Percentiles rank a stretch among this genome's conserved stretches.
Evolutionary conservation across 768 basidiomycete species (phyloP).

Genomic region (Amyloporia xantha): DNA sequence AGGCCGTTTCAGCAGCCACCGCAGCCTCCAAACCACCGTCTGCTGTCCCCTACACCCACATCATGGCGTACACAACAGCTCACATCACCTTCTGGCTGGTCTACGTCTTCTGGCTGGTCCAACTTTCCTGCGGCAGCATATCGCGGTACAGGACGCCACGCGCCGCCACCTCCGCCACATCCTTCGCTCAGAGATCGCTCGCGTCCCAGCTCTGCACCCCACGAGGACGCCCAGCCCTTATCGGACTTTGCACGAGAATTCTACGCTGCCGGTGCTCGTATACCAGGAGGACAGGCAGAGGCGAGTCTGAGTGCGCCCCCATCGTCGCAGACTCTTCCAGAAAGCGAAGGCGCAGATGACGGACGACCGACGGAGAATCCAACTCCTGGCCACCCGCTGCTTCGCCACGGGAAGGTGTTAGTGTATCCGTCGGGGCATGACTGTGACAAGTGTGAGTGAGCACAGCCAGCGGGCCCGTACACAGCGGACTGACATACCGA

Average conservation of each 20-base stretch:
- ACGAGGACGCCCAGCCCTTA: slow-evolving; percentile 13
- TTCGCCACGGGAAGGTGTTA: slow-evolving; percentile 53
- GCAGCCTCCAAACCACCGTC: slow-evolving; percentile 7
- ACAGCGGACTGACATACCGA: not conserved
- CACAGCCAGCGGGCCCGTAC: not conserved
- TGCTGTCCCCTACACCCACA: slow-evolving; percentile 5
- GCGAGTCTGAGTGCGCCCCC: slow-evolving; percentile 11
- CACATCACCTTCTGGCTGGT: slow-evolving; percentile 2
- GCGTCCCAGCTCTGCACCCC: slow-evolving; percentile 11
- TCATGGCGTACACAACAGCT: slow-evolving; percentile 15
- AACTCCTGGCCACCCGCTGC: slow-evolving; percentile 58
- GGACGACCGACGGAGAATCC: slow-evolving; percentile 59
- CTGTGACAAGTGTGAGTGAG: slow-evolving; percentile 60
- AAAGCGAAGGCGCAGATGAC: slow-evolving; percentile 33
- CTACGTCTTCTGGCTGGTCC: slow-evolving; percentile 10
- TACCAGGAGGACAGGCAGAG: slow-evolving; percentile 5
- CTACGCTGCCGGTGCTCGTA: slow-evolving; percentile 40
- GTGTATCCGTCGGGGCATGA: slow-evolving; percentile 61
- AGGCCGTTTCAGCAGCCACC: slow-evolving; percentile 53
- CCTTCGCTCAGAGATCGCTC: slow-evolving; percentile 1
- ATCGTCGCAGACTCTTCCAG: slow-evolving; percentile 3
- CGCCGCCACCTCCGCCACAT: slow-evolving; percentile 9
- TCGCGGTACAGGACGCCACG: not conserved
- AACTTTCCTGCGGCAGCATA: slow-evolving; percentile 7
- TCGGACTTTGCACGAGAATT: slow-evolving; percentile 64